Percentiles rank a stretch among this genome's conserved stretches.
phyloP scores from a whole-genome alignment of 148 eudicot genomes.

The Dianthus caryophyllus region DNA sequence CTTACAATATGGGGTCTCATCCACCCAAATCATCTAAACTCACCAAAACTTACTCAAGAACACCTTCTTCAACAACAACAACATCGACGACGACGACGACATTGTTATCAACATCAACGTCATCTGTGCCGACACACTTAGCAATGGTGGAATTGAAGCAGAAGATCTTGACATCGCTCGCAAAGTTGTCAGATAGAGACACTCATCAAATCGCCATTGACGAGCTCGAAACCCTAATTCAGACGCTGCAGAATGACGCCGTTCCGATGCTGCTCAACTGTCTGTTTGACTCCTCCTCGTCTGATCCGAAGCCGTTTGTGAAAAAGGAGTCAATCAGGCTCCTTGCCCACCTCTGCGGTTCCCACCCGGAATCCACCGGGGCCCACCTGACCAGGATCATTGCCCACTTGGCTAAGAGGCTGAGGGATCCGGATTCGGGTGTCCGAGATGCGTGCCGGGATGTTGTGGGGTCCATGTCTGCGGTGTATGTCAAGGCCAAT shows the following conservation, averaged over 20 bases:
- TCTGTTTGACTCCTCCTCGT: constrained; percentile 63
- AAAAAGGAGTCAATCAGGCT: constrained; percentile 79
- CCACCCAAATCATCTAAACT: constrained; percentile 57
- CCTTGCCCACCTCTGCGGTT: constrained; percentile 41
- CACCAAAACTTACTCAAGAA: constrained; percentile 35
- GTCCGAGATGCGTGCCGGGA: constrained; percentile 76
- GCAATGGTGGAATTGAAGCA: constrained; percentile 95
- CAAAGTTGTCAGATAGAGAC: constrained; percentile 89
- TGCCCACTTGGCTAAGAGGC: constrained; percentile 62
- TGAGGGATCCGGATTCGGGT: constrained; percentile 72
- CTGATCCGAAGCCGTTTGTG: constrained; percentile 71
- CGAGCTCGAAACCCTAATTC: constrained; percentile 64
- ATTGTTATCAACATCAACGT: constrained; percentile 24
- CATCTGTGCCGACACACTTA: constrained; percentile 61
- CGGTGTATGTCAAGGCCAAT: constrained; percentile 52
- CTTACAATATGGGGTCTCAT: constrained; percentile 44
- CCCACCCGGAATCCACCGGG: constrained; percentile 52
- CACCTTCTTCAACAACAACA: constrained; percentile 7
- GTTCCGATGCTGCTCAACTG: constrained; percentile 72
- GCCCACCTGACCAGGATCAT: constrained; percentile 75
- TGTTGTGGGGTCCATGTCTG: constrained; percentile 63
- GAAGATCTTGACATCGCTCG: constrained; percentile 59
- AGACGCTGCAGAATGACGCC: constrained; percentile 56
- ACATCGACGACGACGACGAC: constrained; percentile 18
- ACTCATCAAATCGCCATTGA: constrained; percentile 91